Evolutionary conservation across 2,329 filamentous ascomycete genomes (phyloP), one percentile per base, ranked within the genome.

Genomic region (Alternaria incomplexa): DNA sequence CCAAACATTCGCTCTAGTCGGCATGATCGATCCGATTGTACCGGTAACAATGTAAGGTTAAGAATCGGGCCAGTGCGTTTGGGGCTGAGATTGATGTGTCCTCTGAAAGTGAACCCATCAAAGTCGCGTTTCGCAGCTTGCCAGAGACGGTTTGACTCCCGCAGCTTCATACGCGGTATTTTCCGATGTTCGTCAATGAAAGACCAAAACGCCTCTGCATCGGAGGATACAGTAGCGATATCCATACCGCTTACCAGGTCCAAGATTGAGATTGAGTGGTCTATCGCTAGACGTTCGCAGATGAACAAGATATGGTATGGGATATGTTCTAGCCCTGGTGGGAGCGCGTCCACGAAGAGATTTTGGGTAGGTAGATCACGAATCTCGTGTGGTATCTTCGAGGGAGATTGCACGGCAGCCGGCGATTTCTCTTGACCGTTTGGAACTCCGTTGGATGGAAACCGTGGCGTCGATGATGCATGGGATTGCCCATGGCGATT

Each of bases 1-100:
- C 78, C 79, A 56, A 77, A 81, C 7, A 70, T 71, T 6, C 79
- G 66, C 55, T 81, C 75, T n/a, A 81, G 72, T 1, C 75, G 74
- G 59, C 77, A 81, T 1, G 79, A 78, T 3, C 63, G 66, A 1
- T 80, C 75, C 10, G 54, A n/a, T 40, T 73, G 59, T 4, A 80
- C 59, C 1, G 76, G 71, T 7, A 71, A 61, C 7, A 79, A 63
- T 0, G 67, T 10, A 6, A 79, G 68, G 4, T 61, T 65, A 56
- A 79, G 79, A 1, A 79, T 52, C 1, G 72, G 66, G 0, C 62
- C 67, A 9, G 36, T 52, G 6, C 12, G 17, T 45, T 57, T 66
- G 23, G 30, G 36, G 12, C 71, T 77, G 40, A 76, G 66, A 6
- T 45, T 43, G 5, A 80, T 44, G 2, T 66, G 65, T 7, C 73